Evolutionary conservation across 805 yeast genomes (phyloP).

Genomic region (Candida germanica): DNA sequence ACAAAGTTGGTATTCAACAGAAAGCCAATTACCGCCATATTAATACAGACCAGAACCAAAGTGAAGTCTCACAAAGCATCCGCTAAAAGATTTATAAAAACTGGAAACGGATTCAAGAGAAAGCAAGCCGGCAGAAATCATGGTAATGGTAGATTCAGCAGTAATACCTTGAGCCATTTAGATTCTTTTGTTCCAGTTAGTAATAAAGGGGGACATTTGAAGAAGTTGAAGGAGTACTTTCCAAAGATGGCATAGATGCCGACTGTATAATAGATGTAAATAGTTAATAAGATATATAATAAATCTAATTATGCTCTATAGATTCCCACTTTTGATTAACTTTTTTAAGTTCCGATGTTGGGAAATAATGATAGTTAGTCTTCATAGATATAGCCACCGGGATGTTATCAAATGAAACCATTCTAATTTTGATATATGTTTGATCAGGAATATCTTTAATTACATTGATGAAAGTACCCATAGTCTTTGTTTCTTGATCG

Average conservation of each 20-base stretch:
- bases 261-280: too few relatives aligned
- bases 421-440: slow-evolving; percentile 74
- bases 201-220: slow-evolving; percentile 51
- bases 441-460: slow-evolving; percentile 73
- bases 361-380: slow-evolving; percentile 87
- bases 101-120: slow-evolving; percentile 57
- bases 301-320: slow-evolving; percentile 29
- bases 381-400: slow-evolving; percentile 84
- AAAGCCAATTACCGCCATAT: slow-evolving; percentile 10
- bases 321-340: slow-evolving; percentile 49
- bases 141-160: slow-evolving; percentile 88
- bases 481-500: slow-evolving; percentile 66
- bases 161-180: slow-evolving; percentile 54
- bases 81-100: slow-evolving; percentile 80
- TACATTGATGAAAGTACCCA: slow-evolving; percentile 63
- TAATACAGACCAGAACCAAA: slow-evolving; percentile 40
- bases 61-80: slow-evolving; percentile 86
- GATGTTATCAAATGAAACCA: slow-evolving; percentile 80
- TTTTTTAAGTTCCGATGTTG: slow-evolving; percentile 61
- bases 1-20: slow-evolving; percentile 8
- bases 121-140: slow-evolving; percentile 81
- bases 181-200: slow-evolving; percentile 57
- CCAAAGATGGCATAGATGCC: slow-evolving; percentile 6
- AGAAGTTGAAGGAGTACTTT: slow-evolving; percentile 46
- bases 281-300: background rate